Percentiles rank a stretch among this genome's conserved stretches.
phyloP scores from a whole-genome alignment of 257 asterid species.

The Penstemon eatonii region DNA sequence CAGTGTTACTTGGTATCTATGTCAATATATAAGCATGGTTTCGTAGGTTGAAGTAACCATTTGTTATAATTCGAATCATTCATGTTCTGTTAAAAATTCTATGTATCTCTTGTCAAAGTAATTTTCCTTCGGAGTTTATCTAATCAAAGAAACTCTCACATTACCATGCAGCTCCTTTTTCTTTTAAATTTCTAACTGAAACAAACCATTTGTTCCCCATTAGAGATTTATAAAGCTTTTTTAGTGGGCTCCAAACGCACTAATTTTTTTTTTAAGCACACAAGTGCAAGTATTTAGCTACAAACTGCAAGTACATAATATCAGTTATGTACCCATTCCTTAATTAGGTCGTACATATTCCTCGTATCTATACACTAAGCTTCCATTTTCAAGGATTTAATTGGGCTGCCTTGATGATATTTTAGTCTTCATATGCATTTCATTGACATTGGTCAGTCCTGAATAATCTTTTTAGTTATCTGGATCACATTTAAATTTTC shows the following conservation, averaged over 20 bases:
- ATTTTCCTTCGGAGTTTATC: background rate
- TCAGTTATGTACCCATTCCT: background rate
- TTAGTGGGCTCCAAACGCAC: conserved; percentile 8
- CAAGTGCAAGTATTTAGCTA: conserved; percentile 16
- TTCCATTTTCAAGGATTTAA: conserved; percentile 17
- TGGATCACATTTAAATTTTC: conserved; percentile 21
- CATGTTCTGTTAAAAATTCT: conserved; percentile 13
- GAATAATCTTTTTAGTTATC: conserved; percentile 16
- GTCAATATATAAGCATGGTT: conserved; percentile 11
- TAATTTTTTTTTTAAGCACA: background rate
- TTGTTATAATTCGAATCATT: conserved; percentile 15
- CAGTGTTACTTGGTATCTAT: conserved; percentile 1
- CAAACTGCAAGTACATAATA: conserved; percentile 14
- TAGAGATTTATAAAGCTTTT: conserved; percentile 11
- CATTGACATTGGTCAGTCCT: background rate
- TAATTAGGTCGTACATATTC: conserved; percentile 4
- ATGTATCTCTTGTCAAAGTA: conserved; percentile 8
- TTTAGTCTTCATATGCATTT: conserved; percentile 4
- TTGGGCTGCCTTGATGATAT: conserved; percentile 9
- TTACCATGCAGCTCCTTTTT: too few species aligned
- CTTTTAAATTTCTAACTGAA: background rate
- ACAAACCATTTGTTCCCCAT: conserved; percentile 15
- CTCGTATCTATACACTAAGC: conserved; percentile 3
- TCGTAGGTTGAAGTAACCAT: background rate
- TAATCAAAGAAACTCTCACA: background rate